Base-by-base conservation (phyloP, 495 filamentous ascomycete species). In the Friedmanniomyces simplex region DNA sequence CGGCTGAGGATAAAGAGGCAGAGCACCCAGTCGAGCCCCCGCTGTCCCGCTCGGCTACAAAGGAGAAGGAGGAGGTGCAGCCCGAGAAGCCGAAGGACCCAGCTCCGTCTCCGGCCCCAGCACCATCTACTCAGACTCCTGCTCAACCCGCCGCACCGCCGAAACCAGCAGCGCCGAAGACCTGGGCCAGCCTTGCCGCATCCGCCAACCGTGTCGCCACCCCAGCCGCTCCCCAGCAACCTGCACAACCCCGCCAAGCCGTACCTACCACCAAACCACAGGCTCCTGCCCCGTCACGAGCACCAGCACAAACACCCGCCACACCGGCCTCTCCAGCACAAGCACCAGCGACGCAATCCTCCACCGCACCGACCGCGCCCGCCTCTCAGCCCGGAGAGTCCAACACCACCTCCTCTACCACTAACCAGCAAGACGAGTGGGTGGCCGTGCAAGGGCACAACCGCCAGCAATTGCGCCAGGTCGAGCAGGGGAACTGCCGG, bases 101-200 rank as follows among this genome's bases (percentile, higher is more conserved):
- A 30, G 69, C 73, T 51, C 85, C 87, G 18, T 77, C 79, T 12
- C 80, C 84, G 18, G 73, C 72, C 28, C 34, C 37, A 12, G 55
- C 70, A 25, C 65, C 74, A 14, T 69, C 74, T 13, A 71, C 76
- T 60, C 71, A 76, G 56, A 69, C 68, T 20, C 54, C 65, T 18
- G 20, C n/a, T 18, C 66, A 65, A 26, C 65, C 75, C 39, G 70
- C 67, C 0, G 58, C 66, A 13, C 61, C 77, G 49, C 68, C 73
- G 7, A 73, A 72, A 61, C 74, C 82, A 30, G 64, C 76, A 18
- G 80, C 76, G 65, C 83, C 83, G 28, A 89, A 91, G 81, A 95
- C 88, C 30, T 97, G 94, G 94, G 93, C 93, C 28, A 93, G 76
- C 72, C 82, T 93, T 11, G 79, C 79, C 58, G 85, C 82, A 12